Evolutionary conservation across 192 early-diverging fungal genomes (phyloP), one percentile per base, ranked within the genome.

Genomic region (Geranomyces michiganensis): DNA sequence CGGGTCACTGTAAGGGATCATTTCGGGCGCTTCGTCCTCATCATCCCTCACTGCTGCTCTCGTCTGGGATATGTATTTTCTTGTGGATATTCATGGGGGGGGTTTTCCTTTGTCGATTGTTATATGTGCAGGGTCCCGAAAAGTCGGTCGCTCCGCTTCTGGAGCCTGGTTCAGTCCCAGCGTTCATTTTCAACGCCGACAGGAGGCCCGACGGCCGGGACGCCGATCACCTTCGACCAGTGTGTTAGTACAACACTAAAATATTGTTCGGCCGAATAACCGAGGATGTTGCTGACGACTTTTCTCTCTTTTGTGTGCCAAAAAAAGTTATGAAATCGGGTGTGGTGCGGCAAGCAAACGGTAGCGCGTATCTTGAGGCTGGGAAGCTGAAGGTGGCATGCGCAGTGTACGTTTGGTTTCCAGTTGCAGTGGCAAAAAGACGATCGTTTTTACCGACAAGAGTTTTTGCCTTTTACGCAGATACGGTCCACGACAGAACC

Each of bases 331-430:
- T 91, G 46, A 87, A 85, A 65, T 88, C 90, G 21, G 91, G 91
- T n/a, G 67, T 90, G 59, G 85, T 93, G 30, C 75, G 63, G 27
- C 89, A 91, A 48, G 89, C 92, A 19, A 91, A 89, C 41, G 92
- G 92, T 45, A 92, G 90, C 26, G 89, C 91, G 31, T 91, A 87
- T 65, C 78, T 92, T 56, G 92, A 94, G 72, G 46, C 86, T 24
- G 87, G 84, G 22, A 87, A 87, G 41, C 79, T 90, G 55, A 94
- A 94, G 66, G 74, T 93, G 44, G 84, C 88, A 1, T 92, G 91
- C 76, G 89, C 87, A 56, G 92, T 94, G 89, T 93, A 87, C 63
- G 89, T 75, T 30, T 19, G 31, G 55, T 30, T 5, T n/a, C n/a
- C n/a, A n/a, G n/a, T 73, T 36, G 27, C 29, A 22, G 44, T 49